These are phyloP conservation scores for Ascoidea rubescens DNA, from an alignment of 805 yeast genomes.

Conservation along the genomic window DNA sequence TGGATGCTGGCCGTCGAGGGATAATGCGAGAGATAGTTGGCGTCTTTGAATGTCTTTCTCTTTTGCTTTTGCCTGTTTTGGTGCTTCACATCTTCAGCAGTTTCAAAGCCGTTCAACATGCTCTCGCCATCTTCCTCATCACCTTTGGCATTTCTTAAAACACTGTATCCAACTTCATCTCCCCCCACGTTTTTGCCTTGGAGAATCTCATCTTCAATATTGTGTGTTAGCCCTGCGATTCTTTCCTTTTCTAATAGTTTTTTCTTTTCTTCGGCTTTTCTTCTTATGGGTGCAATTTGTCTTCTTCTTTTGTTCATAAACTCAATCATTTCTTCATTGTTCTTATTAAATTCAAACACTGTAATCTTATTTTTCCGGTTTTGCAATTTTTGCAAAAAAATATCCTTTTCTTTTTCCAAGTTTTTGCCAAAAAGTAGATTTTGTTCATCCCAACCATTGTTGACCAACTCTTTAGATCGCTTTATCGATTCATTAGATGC, in stretches of 20 bases:
- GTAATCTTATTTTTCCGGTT: slow-evolving; percentile 72
- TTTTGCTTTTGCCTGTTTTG: slow-evolving; percentile 13
- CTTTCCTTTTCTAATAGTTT: slow-evolving; percentile 61
- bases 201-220: slow-evolving; percentile 60
- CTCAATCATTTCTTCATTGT: slow-evolving; percentile 56
- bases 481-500: slow-evolving; percentile 77
- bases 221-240: slow-evolving; percentile 58
- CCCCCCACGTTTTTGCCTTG: slow-evolving; percentile 17
- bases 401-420: slow-evolving; percentile 53
- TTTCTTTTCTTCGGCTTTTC: slow-evolving; percentile 56
- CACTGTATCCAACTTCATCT: slow-evolving; percentile 36
- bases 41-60: slow-evolving; percentile 52
- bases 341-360: slow-evolving; percentile 77
- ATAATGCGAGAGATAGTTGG: slow-evolving; percentile 74
- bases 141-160: slow-evolving; percentile 9
- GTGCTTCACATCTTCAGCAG: slow-evolving; percentile 15
- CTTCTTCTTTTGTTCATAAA: slow-evolving; percentile 78
- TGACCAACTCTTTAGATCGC: slow-evolving; percentile 60
- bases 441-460: slow-evolving; percentile 82
- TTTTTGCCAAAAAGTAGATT: slow-evolving; percentile 70
- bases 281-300: slow-evolving; percentile 81
- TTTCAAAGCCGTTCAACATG: slow-evolving; percentile 9
- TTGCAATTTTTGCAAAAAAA: slow-evolving; percentile 55
- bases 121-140: slow-evolving; percentile 29
- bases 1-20: slow-evolving; percentile 65